Evolutionary conservation across 352 stramenopile genomes (phyloP).

Genomic region (Phytophthora parvispora): DNA sequence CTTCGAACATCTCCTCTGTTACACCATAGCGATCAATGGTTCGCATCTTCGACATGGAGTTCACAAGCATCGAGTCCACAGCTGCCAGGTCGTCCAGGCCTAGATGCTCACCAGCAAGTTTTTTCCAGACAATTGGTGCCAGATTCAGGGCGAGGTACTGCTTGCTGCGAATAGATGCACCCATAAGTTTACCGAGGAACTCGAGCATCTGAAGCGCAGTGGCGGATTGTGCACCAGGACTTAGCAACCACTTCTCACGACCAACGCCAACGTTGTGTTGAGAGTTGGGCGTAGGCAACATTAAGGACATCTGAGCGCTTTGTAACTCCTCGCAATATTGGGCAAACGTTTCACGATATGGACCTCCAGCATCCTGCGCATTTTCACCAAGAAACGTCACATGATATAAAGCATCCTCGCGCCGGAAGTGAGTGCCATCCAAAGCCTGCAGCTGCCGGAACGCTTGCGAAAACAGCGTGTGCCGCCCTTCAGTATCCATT

Average conservation of each 20-base stretch:
- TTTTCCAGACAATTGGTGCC: slow-evolving; percentile 92
- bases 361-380: slow-evolving; percentile 85
- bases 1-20: slow-evolving; percentile 90
- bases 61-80: slow-evolving; percentile 91
- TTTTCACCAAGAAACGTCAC: slow-evolving; percentile 91
- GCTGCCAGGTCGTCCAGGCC: slow-evolving; percentile 84
- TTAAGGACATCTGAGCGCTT: slow-evolving; percentile 85
- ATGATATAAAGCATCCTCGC: slow-evolving; percentile 80
- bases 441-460: slow-evolving; percentile 83
- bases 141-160: slow-evolving; percentile 92
- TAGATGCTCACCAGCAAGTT: slow-evolving; percentile 79
- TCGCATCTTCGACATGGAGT: slow-evolving; percentile 88
- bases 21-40: slow-evolving; percentile 83
- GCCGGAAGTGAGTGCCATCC: slow-evolving; percentile 73
- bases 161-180: slow-evolving; percentile 87
- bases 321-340: slow-evolving; percentile 88
- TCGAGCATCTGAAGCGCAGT: slow-evolving; percentile 87
- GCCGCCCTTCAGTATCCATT: slow-evolving; percentile 67
- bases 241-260: slow-evolving; percentile 93
- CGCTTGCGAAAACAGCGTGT: slow-evolving; percentile 87
- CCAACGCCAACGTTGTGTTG: slow-evolving; percentile 90
- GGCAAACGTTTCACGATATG: slow-evolving; percentile 88
- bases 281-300: slow-evolving; percentile 91
- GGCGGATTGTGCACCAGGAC: slow-evolving; percentile 67
- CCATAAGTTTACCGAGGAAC: slow-evolving; percentile 95